A percentile compares a stretch with the other conserved stretches of the same genome.
Evolutionary conservation across 139 green algal species (phyloP).

Genomic region (Zygnema cylindricum): DNA sequence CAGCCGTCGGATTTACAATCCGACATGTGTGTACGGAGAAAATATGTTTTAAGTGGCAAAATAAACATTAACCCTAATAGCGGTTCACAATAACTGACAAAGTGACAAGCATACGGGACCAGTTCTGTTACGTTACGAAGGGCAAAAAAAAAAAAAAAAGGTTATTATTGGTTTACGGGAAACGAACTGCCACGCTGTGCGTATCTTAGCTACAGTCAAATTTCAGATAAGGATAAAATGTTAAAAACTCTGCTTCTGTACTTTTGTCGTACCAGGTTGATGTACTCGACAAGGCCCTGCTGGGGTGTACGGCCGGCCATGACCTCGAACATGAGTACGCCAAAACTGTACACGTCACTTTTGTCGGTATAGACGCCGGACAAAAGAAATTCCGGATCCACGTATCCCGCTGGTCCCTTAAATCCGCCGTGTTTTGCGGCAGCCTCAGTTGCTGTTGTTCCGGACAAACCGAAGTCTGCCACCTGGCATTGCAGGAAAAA

Average conservation of each 20-base stretch:
- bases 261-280: constrained; percentile 17
- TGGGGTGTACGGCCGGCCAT: constrained; percentile 72
- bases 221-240: too few relatives aligned
- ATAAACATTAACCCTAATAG: too few relatives aligned
- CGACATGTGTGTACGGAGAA: too few relatives aligned
- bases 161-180: too few relatives aligned
- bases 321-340: constrained; percentile 89
- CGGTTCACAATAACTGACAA: not conserved
- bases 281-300: constrained; percentile 25
- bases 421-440: constrained; percentile 83
- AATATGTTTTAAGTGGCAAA: too few relatives aligned
- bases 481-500: constrained; percentile 74
- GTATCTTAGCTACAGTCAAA: too few relatives aligned
- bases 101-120: too few relatives aligned
- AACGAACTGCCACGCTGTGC: too few relatives aligned
- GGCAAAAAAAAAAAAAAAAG: too few relatives aligned
- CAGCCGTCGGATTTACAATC: too few relatives aligned
- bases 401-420: constrained; percentile 96
- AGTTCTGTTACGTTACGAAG: too few relatives aligned
- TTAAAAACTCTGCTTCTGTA: too few relatives aligned
- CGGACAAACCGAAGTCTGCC: constrained; percentile 95
- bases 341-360: constrained; percentile 87
- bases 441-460: constrained; percentile 74
- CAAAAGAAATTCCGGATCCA: constrained; percentile 97
- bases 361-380: constrained; percentile 88